A percentile compares a stretch with the other conserved stretches of the same genome.
phyloP scores from a whole-genome alignment of 768 basidiomycete genomes.

The Auricularia auricula-judae region DNA sequence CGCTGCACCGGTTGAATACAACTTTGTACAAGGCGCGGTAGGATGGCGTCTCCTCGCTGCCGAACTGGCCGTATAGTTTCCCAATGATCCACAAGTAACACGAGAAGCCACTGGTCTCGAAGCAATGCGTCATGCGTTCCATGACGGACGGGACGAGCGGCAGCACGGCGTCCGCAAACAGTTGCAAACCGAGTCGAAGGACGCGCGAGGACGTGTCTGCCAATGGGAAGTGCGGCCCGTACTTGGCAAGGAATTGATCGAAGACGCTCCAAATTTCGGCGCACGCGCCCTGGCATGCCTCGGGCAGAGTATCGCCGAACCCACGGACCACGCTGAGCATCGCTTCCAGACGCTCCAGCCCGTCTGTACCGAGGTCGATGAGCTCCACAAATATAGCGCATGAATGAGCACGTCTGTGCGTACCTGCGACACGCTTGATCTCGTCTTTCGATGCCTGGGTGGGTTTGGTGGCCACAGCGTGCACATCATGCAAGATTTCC shows the following conservation, averaged over 20 bases:
- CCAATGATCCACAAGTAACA: slow-evolving; percentile 92
- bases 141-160: slow-evolving; percentile 62
- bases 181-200: slow-evolving; percentile 68
- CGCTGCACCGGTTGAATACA: slow-evolving; percentile 67
- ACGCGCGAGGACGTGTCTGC: slow-evolving; percentile 80
- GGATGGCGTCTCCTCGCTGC: slow-evolving; percentile 44
- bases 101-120: slow-evolving; percentile 70
- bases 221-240: slow-evolving; percentile 62
- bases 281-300: slow-evolving; percentile 66
- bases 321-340: slow-evolving; percentile 76
- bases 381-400: slow-evolving; percentile 7
- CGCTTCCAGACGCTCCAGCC: slow-evolving; percentile 85
- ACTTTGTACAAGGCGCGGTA: slow-evolving; percentile 48
- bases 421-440: slow-evolving; percentile 55
- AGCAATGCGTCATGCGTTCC: slow-evolving; percentile 62
- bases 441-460: slow-evolving; percentile 57
- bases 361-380: slow-evolving; percentile 35
- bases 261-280: slow-evolving; percentile 76
- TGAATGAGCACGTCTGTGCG: slow-evolving; percentile 18
- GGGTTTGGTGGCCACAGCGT: slow-evolving; percentile 45
- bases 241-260: slow-evolving; percentile 67
- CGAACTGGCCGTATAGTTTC: slow-evolving; percentile 72
- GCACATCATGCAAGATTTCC: slow-evolving; percentile 72
- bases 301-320: slow-evolving; percentile 75
- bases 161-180: slow-evolving; percentile 62